Base-by-base conservation (phyloP, 257 asterid genomes). In the Salvia hispanica region DNA sequence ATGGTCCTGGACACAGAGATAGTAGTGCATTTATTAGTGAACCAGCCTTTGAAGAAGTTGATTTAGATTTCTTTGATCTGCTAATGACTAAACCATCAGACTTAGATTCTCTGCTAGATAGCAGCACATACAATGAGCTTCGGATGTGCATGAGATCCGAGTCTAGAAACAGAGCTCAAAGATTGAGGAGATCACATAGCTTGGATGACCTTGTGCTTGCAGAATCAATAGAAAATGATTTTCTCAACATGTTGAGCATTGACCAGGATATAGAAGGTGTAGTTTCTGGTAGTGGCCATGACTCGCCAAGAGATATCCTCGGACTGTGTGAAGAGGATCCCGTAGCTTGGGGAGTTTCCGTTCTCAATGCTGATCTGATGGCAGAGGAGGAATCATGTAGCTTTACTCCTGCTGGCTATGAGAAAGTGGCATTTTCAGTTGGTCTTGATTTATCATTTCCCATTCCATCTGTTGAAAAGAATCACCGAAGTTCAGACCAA, bases 221-320 rank as follows among this genome's bases (percentile, higher is more conserved):
- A 54, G 95, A 88, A 67, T 82, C 88, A 7, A 88, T 91, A 61
- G 95, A 88, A 67, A 81, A 87, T 54, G 95, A 89, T 60, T 92
- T 87, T 83, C 92, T 92, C 66, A 68, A 81, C 74, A 81, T 84
- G 90, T 64, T 91, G 78, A 76, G 79, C 58, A 16, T 68, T 68
- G 86, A 77, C 57, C 84, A 71, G 77, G 65, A 66, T 62, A 79
- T 67, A 60, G 76, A 61, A 48, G 82, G 75, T 52, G 36, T 64
- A 62, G 68, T 56, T 70, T 81, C 74, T 58, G 86, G 77, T 57
- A 52, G 72, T 67, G 77, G 59, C 57, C 42, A 76, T 16, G 84
- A 57, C 21, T 75, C 79, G 37, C 83, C 84, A 6, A 65, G 74
- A 72, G 86, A 78, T 77, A 79, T 80, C 60, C 68, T 78, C 46